Conservation (phyloP, 371 early-diverging fungal species). For the Zychaea mexicana region DNA sequence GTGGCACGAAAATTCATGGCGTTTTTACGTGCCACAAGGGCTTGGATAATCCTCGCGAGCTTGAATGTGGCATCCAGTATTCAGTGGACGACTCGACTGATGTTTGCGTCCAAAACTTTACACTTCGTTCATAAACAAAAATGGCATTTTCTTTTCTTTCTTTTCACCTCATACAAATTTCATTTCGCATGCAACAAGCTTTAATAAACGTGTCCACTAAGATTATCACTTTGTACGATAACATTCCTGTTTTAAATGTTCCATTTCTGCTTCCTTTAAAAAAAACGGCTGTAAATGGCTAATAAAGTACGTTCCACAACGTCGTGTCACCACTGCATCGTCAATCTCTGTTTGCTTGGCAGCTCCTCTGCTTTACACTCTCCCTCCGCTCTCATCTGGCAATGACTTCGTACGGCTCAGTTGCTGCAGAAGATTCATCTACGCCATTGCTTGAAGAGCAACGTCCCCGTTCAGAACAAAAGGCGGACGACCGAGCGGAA, state of each 20-base stretch:
- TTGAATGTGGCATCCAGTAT: conserved; percentile 63
- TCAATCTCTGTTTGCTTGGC: background rate
- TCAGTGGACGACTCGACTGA: conserved; percentile 29
- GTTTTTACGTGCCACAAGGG: conserved; percentile 62
- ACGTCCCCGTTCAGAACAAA: background rate
- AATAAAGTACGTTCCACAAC: background rate
- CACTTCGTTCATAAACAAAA: conserved; percentile 21
- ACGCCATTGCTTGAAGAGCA: conserved; percentile 6
- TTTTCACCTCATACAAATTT: background rate
- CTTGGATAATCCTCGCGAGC: conserved; percentile 56
- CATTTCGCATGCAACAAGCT: too few species aligned
- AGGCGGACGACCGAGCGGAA: background rate
- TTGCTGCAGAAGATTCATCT: conserved; percentile 5
- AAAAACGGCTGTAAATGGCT: background rate
- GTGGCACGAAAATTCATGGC: conserved; percentile 51
- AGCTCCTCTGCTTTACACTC: background rate
- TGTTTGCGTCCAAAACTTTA: conserved; percentile 30
- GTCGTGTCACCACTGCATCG: background rate
- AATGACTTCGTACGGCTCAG: conserved; percentile 24
- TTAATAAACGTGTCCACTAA: too few species aligned
- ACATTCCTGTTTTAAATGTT: background rate
- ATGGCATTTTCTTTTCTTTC: background rate
- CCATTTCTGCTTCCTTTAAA: background rate
- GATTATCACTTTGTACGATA: too few species aligned
- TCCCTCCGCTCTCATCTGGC: background rate